Evolutionary conservation across 2,329 filamentous ascomycete genomes (phyloP), one percentile per base, ranked within the genome.

Genomic region (Penicillium polonicum): DNA sequence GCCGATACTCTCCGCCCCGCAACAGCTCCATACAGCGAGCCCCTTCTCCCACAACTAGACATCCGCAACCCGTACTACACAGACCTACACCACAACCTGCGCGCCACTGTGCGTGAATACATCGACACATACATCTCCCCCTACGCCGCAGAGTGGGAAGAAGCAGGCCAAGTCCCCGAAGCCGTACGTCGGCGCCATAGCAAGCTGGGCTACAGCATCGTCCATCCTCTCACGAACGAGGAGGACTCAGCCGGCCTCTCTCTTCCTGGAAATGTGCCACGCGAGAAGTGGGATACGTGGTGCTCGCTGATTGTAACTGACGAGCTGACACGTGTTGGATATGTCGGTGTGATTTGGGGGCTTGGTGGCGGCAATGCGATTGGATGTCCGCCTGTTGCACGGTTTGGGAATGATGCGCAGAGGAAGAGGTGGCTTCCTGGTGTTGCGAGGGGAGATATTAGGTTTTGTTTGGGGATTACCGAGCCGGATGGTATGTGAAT

Each of bases 391-490:
- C 87, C 87, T 0, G 77, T 89, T 45, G 79, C 87, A n/a, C 78
- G 83, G 48, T 84, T 85, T 64, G 87, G 87, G 1, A 88, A 80
- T 0, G 72, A 79, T 33, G 80, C 80, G 67, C 86, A 88, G 72
- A 85, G 85, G 68, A 71, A 67, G 19, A 78, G 78, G 43, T 89
- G 83, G 80, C 73, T 88, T 12, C 84, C 84, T 0, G 80, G 79
- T 0, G 75, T 88, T 33, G 85, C 86, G 43, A 78, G 72, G 8
- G 84, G 85, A 61, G 79, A 83, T 55, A 83, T 84, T 6, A 80
- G 81, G 53, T 87, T 88, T 65, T 88, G 84, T 65, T 72, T 88
- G 12, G 85, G 84, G 2, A 84, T 88, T 58, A 88, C 86, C 2
- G 86, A 89, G 69, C 85, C 86, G 0, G 79, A 78, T 69, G 82